phyloP scores from a whole-genome alignment of 1,284 basidiomycete species.

The Inonotus hispidus region DNA sequence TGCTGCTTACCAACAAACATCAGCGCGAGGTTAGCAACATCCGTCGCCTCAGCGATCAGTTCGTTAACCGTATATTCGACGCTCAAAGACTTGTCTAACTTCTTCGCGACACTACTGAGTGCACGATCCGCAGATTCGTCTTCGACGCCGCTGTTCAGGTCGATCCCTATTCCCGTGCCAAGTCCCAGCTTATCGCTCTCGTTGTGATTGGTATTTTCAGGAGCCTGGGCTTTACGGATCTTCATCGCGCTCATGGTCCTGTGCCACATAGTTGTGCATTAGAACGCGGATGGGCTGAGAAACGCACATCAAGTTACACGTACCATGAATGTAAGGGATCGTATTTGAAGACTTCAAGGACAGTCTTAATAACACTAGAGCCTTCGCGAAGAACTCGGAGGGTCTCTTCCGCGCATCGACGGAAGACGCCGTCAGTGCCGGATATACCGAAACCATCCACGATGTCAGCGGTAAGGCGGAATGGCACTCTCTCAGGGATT shows the following conservation, averaged over 20 bases:
- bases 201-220: slow-evolving; percentile 23
- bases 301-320: slow-evolving; percentile 22
- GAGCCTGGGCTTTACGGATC: slow-evolving; percentile 50
- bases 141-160: slow-evolving; percentile 58
- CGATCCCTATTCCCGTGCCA: slow-evolving; percentile 44
- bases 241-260: slow-evolving; percentile 76
- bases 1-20: slow-evolving; percentile 66
- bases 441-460: slow-evolving; percentile 91
- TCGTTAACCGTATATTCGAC: slow-evolving; percentile 94
- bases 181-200: slow-evolving; percentile 25
- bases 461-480: slow-evolving; percentile 90
- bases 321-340: slow-evolving; percentile 94
- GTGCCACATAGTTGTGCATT: background rate
- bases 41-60: slow-evolving; percentile 85
- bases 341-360: slow-evolving; percentile 95
- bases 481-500: slow-evolving; percentile 89
- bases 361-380: slow-evolving; percentile 86
- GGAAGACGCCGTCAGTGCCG: slow-evolving; percentile 92
- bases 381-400: slow-evolving; percentile 83
- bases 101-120: slow-evolving; percentile 69
- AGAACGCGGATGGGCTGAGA: background rate
- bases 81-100: slow-evolving; percentile 81
- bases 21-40: slow-evolving; percentile 67
- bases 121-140: slow-evolving; percentile 90
- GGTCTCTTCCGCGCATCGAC: slow-evolving; percentile 93